phyloP scores from a whole-genome alignment of 495 filamentous ascomycete species.

The Tuber magnatum region DNA sequence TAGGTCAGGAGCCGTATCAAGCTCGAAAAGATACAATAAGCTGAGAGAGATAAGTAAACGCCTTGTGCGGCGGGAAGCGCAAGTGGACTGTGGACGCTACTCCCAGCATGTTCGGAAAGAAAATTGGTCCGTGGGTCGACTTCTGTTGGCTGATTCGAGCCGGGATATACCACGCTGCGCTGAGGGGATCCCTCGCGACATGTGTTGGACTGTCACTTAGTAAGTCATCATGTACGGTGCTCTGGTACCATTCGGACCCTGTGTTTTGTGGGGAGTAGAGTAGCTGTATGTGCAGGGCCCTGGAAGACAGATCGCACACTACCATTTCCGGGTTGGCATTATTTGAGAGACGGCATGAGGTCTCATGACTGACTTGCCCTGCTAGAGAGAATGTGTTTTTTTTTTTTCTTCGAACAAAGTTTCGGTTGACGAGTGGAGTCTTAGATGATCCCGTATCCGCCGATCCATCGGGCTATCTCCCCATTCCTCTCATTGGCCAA shows the following conservation, averaged over 20 bases:
- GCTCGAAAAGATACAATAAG: neutral
- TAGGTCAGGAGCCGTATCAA: neutral
- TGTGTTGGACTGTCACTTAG: neutral
- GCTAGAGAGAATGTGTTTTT: neutral
- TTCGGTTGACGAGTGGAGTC: neutral
- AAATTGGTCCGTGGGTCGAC: conserved; percentile 2
- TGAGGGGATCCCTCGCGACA: neutral
- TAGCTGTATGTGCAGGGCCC: neutral
- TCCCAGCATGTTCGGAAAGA: neutral
- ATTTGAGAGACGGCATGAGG: neutral
- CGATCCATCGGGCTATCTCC: neutral
- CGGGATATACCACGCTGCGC: neutral
- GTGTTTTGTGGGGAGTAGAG: neutral
- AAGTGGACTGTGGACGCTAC: neutral
- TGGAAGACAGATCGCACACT: neutral
- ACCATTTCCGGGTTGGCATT: neutral
- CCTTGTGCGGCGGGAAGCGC: neutral
- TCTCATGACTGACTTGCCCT: neutral
- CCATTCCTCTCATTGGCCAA: neutral
- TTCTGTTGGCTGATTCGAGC: neutral
- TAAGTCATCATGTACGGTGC: neutral
- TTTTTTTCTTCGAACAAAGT: neutral
- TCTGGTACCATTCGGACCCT: neutral
- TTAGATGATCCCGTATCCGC: neutral
- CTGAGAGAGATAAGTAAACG: neutral